phyloP scores from a whole-genome alignment of 176 grass and related monocot genomes.

The Carex scoparia region DNA sequence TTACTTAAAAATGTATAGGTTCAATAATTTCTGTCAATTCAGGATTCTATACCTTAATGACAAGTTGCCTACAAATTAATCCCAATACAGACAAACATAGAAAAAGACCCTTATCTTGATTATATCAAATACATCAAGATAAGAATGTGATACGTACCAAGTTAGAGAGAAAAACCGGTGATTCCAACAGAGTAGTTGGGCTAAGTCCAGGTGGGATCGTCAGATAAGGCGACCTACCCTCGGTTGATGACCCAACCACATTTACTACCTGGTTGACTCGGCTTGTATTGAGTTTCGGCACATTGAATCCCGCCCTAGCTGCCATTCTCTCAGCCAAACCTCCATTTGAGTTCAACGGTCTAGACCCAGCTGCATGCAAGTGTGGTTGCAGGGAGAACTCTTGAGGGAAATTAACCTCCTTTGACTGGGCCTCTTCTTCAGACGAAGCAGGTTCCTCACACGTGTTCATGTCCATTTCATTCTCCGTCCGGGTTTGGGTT shows the following conservation, averaged over 20 bases:
- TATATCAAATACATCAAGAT: background rate
- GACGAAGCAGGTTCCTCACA: conserved; percentile 6
- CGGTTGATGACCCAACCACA: conserved; percentile 44
- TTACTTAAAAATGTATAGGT: background rate
- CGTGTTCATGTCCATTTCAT: conserved; percentile 25
- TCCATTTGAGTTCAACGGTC: conserved; percentile 36
- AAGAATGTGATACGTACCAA: conserved; percentile 39
- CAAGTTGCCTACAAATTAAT: background rate
- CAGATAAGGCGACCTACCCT: conserved; percentile 60
- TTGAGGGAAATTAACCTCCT: conserved; percentile 22
- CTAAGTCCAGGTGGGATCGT: conserved; percentile 93
- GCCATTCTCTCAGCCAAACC: conserved; percentile 77
- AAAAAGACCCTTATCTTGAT: background rate
- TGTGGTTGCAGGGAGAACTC: conserved; percentile 39
- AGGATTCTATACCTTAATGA: background rate
- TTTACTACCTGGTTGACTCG: conserved; percentile 22
- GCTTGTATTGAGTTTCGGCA: conserved; percentile 67
- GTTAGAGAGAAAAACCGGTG: conserved; percentile 87
- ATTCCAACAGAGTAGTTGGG: conserved; percentile 76
- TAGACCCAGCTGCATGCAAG: conserved; percentile 35
- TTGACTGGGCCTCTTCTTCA: conserved; percentile 33
- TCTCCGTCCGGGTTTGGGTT: conserved; percentile 30
- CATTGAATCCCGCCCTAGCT: conserved; percentile 67
- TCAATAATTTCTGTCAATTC: background rate
- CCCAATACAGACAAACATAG: background rate